Evolutionary conservation across 306 rosid genomes (phyloP), one percentile per base, ranked within the genome.

Genomic region (Cyclanthera cordifolia): DNA sequence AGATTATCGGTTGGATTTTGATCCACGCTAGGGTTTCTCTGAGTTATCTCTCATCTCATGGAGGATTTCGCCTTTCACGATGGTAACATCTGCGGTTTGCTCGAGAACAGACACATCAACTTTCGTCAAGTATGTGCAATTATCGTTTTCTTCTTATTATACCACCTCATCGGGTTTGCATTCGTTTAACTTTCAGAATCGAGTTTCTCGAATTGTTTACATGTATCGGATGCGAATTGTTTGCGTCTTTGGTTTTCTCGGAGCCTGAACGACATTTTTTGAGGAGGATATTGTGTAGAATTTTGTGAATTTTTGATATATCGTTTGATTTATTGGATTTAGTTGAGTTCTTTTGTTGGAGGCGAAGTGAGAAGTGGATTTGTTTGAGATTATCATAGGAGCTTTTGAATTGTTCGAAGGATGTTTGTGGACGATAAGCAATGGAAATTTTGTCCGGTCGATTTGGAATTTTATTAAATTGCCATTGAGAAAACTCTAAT

Each of bases 31-130:
- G 71, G 81, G 79, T 59, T 58, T 71, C 66, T 52, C 2, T 50
- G 48, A 53, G 47, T n/a, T 20, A 14, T 53, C 47, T 75, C 57
- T 20, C 55, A 13, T 52, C 79, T 34, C 5, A 92, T 92, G 98
- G 96, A 87, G n/a, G 77, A 79, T 10, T 48, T 81, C 74, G 86
- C 82, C 51, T 87, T 80, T 66, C 84, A 68, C 83, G 98, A 93
- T 24, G 90, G 88, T 46, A 87, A 84, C 77, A 79, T 93, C 53
- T 77, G 81, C 85, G 71, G 75, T 61, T 71, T 80, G 79, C 85
- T 89, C 69, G 76, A 80, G 25, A 53, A 76, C 45, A 88, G 95
- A 32, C 69, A 28, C 72, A 68, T 86, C 65, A 53, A 82, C 71
- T 71, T 70, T 71, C 87, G 91, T 10, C 83, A n/a, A 48, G 95